Evolutionary conservation across 345 rosid species (phyloP).

Genomic region (Populus tremula): DNA sequence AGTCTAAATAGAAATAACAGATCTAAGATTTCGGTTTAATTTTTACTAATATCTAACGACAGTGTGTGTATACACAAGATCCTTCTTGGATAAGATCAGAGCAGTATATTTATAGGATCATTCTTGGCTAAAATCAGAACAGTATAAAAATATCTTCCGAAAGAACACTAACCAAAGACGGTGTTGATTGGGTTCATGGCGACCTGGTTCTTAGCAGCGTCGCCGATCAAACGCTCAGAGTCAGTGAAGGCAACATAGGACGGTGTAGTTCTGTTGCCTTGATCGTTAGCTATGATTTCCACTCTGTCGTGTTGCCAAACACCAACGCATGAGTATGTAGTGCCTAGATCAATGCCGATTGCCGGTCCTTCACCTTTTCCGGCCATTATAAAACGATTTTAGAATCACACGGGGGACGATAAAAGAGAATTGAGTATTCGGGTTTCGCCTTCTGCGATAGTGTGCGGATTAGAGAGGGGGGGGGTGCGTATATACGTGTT

Average conservation of each 20-base stretch:
- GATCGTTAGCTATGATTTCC: slow-evolving; percentile 33
- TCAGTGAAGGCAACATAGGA: slow-evolving; percentile 37
- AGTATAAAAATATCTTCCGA: neutral
- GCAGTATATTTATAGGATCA: neutral
- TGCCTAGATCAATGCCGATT: slow-evolving; percentile 34
- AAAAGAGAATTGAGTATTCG: too few relatives aligned
- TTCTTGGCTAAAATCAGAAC: neutral
- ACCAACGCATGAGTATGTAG: slow-evolving; percentile 30
- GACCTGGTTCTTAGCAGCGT: slow-evolving; percentile 39
- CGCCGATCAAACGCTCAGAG: slow-evolving; percentile 34
- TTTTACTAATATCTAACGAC: neutral
- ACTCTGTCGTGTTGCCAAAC: slow-evolving; percentile 38
- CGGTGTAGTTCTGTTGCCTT: slow-evolving; percentile 35
- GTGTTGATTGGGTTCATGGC: slow-evolving; percentile 38
- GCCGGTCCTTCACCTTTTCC: slow-evolving; percentile 30
- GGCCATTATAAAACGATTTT: neutral
- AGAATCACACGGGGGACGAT: neutral
- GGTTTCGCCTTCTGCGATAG: too few relatives aligned
- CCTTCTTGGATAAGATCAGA: neutral
- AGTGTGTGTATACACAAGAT: neutral
- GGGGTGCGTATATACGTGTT: neutral
- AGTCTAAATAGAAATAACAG: neutral
- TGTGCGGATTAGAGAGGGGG: neutral
- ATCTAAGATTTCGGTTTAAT: neutral
- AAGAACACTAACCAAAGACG: slow-evolving; percentile 23